These are phyloP conservation scores for Psilocybe subaeruginosa DNA, from an alignment of 768 basidiomycete species.

Conservation along the genomic window DNA sequence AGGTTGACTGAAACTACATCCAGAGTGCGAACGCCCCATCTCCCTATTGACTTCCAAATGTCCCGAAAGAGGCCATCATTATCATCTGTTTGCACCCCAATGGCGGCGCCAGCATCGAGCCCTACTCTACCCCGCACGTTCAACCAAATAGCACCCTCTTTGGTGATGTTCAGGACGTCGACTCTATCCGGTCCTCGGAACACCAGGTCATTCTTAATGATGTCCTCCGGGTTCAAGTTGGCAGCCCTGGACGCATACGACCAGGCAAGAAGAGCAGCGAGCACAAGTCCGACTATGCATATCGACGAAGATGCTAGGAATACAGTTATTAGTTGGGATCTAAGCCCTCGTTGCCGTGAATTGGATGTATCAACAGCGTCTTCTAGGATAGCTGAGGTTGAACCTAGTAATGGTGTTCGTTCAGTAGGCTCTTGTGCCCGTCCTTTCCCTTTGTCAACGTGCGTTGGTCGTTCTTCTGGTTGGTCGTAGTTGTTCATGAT, in stretches of 20 bases:
- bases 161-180: slow-evolving; percentile 63
- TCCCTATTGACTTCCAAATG: slow-evolving; percentile 68
- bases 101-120: slow-evolving; percentile 64
- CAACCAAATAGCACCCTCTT: slow-evolving; percentile 61
- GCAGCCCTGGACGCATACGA: slow-evolving; percentile 65
- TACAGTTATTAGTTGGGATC: slow-evolving; percentile 44
- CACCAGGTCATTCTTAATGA: slow-evolving; percentile 57
- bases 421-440: slow-evolving; percentile 52
- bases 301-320: slow-evolving; percentile 61
- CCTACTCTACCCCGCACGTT: slow-evolving; percentile 60
- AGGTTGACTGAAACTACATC: slow-evolving; percentile 60
- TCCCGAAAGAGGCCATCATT: slow-evolving; percentile 47
- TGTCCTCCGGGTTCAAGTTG: slow-evolving; percentile 55
- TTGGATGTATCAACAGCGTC: slow-evolving; percentile 23
- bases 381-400: slow-evolving; percentile 36
- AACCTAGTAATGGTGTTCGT: slow-evolving; percentile 54
- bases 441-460: slow-evolving; percentile 56
- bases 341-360: slow-evolving; percentile 32
- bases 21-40: slow-evolving; percentile 64
- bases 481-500: slow-evolving; percentile 4
- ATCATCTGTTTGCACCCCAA: slow-evolving; percentile 53
- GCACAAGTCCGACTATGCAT: slow-evolving; percentile 46
- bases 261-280: slow-evolving; percentile 59
- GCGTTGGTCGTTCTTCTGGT: not conserved
- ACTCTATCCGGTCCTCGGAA: slow-evolving; percentile 64